Conservation (phyloP, 2,329 filamentous ascomycete genomes). For the Kalmusia sp. region DNA sequence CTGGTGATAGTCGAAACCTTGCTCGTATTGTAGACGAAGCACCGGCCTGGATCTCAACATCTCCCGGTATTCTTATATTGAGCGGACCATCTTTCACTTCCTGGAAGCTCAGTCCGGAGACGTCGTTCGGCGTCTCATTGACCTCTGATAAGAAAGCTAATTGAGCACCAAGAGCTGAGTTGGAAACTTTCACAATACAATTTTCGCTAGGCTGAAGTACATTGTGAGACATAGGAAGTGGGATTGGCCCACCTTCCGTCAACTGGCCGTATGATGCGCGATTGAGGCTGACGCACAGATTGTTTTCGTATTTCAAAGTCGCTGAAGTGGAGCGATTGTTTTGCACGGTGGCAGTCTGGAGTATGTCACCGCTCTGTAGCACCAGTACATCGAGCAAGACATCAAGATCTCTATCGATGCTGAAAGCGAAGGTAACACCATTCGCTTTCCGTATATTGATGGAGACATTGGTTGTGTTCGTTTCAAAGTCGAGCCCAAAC, state of each 20-base stretch:
- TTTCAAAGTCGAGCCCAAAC: conserved; percentile 14
- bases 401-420: neutral
- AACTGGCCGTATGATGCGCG: conserved; percentile 19
- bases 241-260: conserved; percentile 16
- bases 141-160: neutral
- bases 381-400: conserved; percentile 4
- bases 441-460: conserved; percentile 12
- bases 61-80: neutral
- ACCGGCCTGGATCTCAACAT: too few relatives aligned
- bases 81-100: conserved; percentile 6
- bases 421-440: conserved; percentile 7
- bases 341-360: neutral
- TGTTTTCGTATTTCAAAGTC: conserved; percentile 3
- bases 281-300: conserved; percentile 11
- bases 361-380: conserved; percentile 6
- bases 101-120: conserved; percentile 6
- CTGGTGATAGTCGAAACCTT: conserved; percentile 2
- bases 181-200: neutral
- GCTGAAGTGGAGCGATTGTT: neutral
- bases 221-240: conserved; percentile 13
- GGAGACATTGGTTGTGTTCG: neutral
- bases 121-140: neutral
- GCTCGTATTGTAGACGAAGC: neutral
- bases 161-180: conserved; percentile 11
- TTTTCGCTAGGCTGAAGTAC: neutral